Evolutionary conservation across 2,329 filamentous ascomycete species (phyloP).

Genomic region (Xylaria sp.): DNA sequence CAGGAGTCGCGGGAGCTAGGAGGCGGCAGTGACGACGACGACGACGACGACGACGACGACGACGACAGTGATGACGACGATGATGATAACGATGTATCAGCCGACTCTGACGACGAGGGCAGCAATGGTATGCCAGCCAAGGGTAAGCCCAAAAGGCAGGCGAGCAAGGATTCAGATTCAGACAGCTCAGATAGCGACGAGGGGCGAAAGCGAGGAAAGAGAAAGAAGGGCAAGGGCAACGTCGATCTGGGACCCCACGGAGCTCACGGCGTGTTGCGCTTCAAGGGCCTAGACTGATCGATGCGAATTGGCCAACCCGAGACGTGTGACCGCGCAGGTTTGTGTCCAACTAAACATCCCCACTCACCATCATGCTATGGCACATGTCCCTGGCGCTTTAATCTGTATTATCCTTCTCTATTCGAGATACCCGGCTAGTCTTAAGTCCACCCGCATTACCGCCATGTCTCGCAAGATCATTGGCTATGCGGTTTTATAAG

Average conservation of each 20-base stretch:
- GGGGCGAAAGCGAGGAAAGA: slow-evolving; percentile 44
- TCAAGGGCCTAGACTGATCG: slow-evolving; percentile 50
- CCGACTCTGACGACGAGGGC: slow-evolving; percentile 50
- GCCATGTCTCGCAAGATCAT: no score
- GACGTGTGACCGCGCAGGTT: no score
- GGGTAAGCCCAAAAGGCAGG: slow-evolving; percentile 43
- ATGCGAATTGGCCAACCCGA: no score
- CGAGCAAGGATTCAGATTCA: slow-evolving; percentile 45
- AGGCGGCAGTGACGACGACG: slow-evolving; percentile 47
- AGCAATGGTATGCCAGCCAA: slow-evolving; percentile 48
- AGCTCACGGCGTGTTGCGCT: slow-evolving; percentile 54
- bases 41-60: slow-evolving; percentile 51
- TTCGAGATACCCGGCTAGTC: slow-evolving; percentile 24
- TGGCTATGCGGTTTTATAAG: no score
- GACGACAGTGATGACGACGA: slow-evolving; percentile 46
- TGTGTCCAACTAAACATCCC: neutral
- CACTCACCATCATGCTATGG: neutral
- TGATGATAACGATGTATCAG: slow-evolving; percentile 46
- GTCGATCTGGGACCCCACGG: slow-evolving; percentile 52
- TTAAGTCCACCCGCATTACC: no score
- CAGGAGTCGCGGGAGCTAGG: slow-evolving; percentile 65
- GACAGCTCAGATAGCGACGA: slow-evolving; percentile 52
- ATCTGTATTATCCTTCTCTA: slow-evolving; percentile 1
- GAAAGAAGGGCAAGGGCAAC: slow-evolving; percentile 44
- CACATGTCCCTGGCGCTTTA: neutral